These are phyloP conservation scores for Lentinula guzmanii DNA, from an alignment of 768 basidiomycete genomes.

Conservation along the genomic window DNA sequence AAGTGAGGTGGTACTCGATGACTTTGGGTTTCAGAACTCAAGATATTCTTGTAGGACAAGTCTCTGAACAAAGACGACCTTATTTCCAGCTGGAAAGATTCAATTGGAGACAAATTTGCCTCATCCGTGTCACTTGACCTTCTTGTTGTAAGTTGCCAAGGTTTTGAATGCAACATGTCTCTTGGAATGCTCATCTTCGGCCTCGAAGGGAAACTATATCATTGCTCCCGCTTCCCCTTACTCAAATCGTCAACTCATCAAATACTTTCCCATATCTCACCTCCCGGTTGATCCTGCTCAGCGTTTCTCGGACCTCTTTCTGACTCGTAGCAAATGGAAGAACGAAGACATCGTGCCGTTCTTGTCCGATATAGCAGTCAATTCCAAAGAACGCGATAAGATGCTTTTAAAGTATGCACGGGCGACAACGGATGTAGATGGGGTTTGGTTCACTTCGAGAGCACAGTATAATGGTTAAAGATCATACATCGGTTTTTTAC, in stretches of 20 bases:
- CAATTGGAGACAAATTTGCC: slow-evolving; percentile 77
- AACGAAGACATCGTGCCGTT: slow-evolving; percentile 79
- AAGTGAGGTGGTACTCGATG: slow-evolving; percentile 28
- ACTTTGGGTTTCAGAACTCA: neutral
- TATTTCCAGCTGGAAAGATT: slow-evolving; percentile 58
- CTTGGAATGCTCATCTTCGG: neutral
- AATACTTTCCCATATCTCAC: slow-evolving; percentile 68
- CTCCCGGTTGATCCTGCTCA: slow-evolving; percentile 75
- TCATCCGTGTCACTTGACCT: slow-evolving; percentile 52
- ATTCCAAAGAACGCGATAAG: slow-evolving; percentile 83
- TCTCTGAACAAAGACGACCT: slow-evolving; percentile 53
- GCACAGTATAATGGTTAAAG: slow-evolving; percentile 48
- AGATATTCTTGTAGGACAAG: slow-evolving; percentile 38
- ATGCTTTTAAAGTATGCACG: slow-evolving; percentile 83
- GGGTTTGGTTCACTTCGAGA: slow-evolving; percentile 71
- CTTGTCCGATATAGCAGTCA: slow-evolving; percentile 75
- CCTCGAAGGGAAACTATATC: slow-evolving; percentile 70
- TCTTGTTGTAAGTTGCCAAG: slow-evolving; percentile 51
- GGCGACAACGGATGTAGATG: slow-evolving; percentile 61
- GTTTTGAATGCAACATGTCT: neutral
- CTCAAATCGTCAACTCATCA: slow-evolving; percentile 32
- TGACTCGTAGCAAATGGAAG: slow-evolving; percentile 71
- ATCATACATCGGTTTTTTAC: too few relatives aligned
- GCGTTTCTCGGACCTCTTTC: slow-evolving; percentile 86
- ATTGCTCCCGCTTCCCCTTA: slow-evolving; percentile 30